Evolutionary conservation across 2,329 filamentous ascomycete species (phyloP), one percentile per base, ranked within the genome.

Genomic region (Septoria linicola): DNA sequence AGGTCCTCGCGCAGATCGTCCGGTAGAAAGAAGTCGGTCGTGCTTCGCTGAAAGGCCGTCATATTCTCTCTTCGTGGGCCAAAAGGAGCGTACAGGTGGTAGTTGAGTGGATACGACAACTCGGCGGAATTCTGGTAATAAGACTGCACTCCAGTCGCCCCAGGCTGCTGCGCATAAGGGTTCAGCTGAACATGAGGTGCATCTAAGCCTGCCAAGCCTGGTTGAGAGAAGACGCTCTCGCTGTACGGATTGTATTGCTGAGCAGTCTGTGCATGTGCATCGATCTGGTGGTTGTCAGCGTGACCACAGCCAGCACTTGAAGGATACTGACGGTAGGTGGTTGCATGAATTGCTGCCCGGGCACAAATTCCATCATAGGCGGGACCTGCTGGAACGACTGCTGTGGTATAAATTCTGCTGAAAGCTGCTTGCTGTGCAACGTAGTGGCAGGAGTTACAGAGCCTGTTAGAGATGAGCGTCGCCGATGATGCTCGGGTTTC

Each of bases 11-110:
- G 81, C 5, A 95, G 72, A 53, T 89, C 84, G 63, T 96, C 91
- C 0, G 89, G 83, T 35, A 97, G 80, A 70, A 99, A 99, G 59
- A 97, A 88, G 66, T 97, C 91, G 65, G 95, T 89, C 1, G 88
- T 84, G 51, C 86, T 85, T 53, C 89, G 83, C 67, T 99, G 92
- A 66, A 95, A 96, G 2, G 87, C 83, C 59, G 88, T 77, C 23
- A 96, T 77, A 57, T 89, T 89, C 56, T 92, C 87, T 54, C 84
- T 82, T 66, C 90, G 82, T n/a, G 88, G 84, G 4, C 89, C 89
- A 50, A 91, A 80, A 0, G 91, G 90, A 25, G 89, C 88, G 69
- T 99, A 99, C 10, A 96, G 79, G 69, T 99, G 93, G 68, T 96
- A 95, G 74, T 92, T 88, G 4, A 90, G 80, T 17, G 80, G 79